Conservation (phyloP, 2,329 filamentous ascomycete species). For the Microsporum audouinii region DNA sequence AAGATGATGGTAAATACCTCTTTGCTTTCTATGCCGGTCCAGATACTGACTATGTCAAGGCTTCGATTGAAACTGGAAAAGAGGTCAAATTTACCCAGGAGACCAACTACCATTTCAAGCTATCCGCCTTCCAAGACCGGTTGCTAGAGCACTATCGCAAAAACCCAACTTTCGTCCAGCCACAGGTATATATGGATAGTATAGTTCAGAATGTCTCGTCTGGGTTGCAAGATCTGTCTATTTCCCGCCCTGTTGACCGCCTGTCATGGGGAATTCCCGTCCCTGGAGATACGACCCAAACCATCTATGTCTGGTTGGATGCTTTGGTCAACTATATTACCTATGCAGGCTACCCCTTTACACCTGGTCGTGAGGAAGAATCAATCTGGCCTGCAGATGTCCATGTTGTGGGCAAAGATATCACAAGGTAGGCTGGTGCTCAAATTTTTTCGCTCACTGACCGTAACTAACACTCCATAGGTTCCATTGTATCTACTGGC, state of each 20-base stretch:
- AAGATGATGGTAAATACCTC: constrained; percentile 57
- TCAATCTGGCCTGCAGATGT: constrained; percentile 81
- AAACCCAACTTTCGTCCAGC: constrained; percentile 69
- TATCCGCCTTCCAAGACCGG: constrained; percentile 69
- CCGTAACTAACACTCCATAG: constrained; percentile 19
- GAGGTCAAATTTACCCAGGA: constrained; percentile 93
- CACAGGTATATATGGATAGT: constrained; percentile 60
- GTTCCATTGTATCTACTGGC: constrained; percentile 98
- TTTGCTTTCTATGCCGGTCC: not conserved
- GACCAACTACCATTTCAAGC: constrained; percentile 84
- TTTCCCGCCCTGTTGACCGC: constrained; percentile 69
- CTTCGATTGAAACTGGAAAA: constrained; percentile 75
- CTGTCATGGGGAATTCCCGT: constrained; percentile 82
- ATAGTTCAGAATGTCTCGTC: constrained; percentile 64
- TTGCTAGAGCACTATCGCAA: constrained; percentile 68
- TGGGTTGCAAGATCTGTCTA: constrained; percentile 74
- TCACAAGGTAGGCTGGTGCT: constrained; percentile 50
- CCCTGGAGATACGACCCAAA: constrained; percentile 71
- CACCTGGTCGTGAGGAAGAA: constrained; percentile 49
- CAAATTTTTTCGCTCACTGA: not conserved
- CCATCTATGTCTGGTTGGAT: constrained; percentile 97
- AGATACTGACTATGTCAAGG: constrained; percentile 23
- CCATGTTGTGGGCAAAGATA: constrained; percentile 93
- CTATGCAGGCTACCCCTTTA: constrained; percentile 68
- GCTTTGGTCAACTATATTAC: constrained; percentile 91